These are phyloP conservation scores for Venustampulla echinocandica DNA, from an alignment of 495 filamentous ascomycete genomes.

Conservation along the genomic window DNA sequence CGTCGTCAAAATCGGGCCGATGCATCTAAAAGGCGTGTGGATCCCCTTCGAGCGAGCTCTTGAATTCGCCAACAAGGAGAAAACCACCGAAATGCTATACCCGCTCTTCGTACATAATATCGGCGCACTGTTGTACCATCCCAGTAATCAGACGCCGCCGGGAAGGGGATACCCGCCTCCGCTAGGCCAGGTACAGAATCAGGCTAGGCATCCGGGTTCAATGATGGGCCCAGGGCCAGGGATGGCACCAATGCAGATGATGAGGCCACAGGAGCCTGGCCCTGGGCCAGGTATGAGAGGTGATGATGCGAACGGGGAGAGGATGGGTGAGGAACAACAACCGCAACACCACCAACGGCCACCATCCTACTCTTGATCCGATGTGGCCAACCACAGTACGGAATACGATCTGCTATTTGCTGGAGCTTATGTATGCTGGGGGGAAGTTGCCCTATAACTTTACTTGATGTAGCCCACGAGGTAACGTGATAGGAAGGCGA, in stretches of 20 bases:
- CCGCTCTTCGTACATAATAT: slow-evolving; percentile 99
- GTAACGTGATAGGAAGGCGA: too few species aligned
- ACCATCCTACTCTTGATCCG: background rate
- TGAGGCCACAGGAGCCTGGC: background rate
- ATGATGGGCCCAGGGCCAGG: background rate
- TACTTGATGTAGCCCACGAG: too few species aligned
- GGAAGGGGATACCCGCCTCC: slow-evolving; percentile 19
- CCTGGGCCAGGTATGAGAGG: background rate
- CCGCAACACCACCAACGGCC: background rate
- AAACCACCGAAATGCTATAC: slow-evolving; percentile 91
- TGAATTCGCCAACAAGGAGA: slow-evolving; percentile 98
- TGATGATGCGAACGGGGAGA: background rate
- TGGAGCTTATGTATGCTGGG: too few species aligned
- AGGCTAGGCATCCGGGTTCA: background rate
- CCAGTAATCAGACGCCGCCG: slow-evolving; percentile 71
- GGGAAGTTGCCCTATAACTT: too few species aligned
- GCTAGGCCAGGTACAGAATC: background rate
- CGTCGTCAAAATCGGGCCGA: slow-evolving; percentile 97
- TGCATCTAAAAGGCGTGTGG: slow-evolving; percentile 99
- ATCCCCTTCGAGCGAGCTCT: slow-evolving; percentile 94
- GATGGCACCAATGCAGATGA: background rate
- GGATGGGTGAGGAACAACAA: background rate
- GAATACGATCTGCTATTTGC: too few species aligned
- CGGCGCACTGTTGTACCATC: slow-evolving; percentile 86
- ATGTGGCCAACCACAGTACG: too few species aligned